Conservation (phyloP, 2,329 filamentous ascomycete species). For the Macrophomina phaseolina region DNA sequence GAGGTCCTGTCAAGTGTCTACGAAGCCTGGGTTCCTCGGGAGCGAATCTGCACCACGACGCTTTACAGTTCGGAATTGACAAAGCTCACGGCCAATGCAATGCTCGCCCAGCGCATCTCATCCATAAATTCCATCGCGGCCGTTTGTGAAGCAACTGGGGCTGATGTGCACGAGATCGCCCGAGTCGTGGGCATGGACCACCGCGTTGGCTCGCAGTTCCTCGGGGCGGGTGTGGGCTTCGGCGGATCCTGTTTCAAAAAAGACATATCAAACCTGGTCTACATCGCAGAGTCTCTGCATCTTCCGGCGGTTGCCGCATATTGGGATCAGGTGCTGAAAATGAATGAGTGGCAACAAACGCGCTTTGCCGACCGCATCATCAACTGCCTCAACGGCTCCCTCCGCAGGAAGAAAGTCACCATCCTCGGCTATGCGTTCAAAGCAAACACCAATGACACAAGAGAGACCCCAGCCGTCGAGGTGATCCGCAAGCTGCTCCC, state of each 20-base stretch:
- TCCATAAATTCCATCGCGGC: constrained; percentile 84
- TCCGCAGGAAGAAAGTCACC: constrained; percentile 72
- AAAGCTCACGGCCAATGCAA: constrained; percentile 79
- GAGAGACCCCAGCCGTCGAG: constrained; percentile 72
- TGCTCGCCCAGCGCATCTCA: constrained; percentile 80
- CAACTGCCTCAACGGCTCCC: constrained; percentile 69
- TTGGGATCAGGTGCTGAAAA: constrained; percentile 74
- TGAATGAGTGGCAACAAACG: constrained; percentile 77
- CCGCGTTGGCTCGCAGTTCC: constrained; percentile 74
- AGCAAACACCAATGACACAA: constrained; percentile 77
- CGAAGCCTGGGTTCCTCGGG: constrained; percentile 70
- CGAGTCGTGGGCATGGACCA: constrained; percentile 71
- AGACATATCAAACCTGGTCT: constrained; percentile 75
- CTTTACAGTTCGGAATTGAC: constrained; percentile 79
- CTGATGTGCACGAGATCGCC: constrained; percentile 75
- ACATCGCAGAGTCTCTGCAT: constrained; percentile 73
- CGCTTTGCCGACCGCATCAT: constrained; percentile 72
- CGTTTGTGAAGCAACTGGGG: constrained; percentile 77
- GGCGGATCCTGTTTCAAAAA: constrained; percentile 84
- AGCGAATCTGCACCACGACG: constrained; percentile 73
- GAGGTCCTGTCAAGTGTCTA: constrained; percentile 70
- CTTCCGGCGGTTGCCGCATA: constrained; percentile 75
- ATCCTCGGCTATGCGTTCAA: constrained; percentile 81
- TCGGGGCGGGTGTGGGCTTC: constrained; percentile 78
- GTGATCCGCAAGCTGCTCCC: constrained; percentile 70